Base-by-base conservation (phyloP, 768 basidiomycete species). In the Cyclocybe aegerita region DNA sequence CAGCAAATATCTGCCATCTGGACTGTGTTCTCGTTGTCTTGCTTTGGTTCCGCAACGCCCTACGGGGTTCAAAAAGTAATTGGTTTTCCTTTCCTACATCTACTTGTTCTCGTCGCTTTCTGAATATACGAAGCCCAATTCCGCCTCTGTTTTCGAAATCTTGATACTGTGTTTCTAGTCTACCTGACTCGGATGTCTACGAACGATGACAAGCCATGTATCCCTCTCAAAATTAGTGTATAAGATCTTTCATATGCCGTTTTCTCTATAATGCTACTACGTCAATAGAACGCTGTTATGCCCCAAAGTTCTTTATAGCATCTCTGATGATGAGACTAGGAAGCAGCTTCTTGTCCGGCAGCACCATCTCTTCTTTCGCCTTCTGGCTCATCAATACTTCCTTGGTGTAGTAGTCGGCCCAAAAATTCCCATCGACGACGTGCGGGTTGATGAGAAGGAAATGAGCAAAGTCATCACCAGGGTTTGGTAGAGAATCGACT, bases 321-420 rank as follows among this genome's bases (percentile, higher is more conserved):
- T 76, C 74, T 33, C 70, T 61, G 6, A 61, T 53, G 2, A 72
- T 62, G 9, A 78, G 58, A 54, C 67, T 76, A 0, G 76, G 74
- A 16, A 78, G 52, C 0, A 68, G 67, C 50, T 72, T 74, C 59
- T 65, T 75, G 54, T 77, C 75, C 4, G 77, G 76, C 0, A 77
- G 56, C 3, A 76, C 74, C 75, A 77, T 75, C 11, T 57, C 63
- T 7, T 34, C 57, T 53, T 69, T 73, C 2, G 74, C 76, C 42
- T 64, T 59, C 3, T 60, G 61, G 45, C 65, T 69, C 76, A 78
- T 77, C 60, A 78, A 68, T 12, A 69, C 62, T 0, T 74, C 73
- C 49, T 70, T 71, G 6, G 69, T 65, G 52, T 78, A 78, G 58
- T 73, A 75, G 35, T 76, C 71, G 9, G 57, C 53, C 76, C 72